phyloP scores from a whole-genome alignment of 768 basidiomycete species.

The Mycena leptocephala region DNA sequence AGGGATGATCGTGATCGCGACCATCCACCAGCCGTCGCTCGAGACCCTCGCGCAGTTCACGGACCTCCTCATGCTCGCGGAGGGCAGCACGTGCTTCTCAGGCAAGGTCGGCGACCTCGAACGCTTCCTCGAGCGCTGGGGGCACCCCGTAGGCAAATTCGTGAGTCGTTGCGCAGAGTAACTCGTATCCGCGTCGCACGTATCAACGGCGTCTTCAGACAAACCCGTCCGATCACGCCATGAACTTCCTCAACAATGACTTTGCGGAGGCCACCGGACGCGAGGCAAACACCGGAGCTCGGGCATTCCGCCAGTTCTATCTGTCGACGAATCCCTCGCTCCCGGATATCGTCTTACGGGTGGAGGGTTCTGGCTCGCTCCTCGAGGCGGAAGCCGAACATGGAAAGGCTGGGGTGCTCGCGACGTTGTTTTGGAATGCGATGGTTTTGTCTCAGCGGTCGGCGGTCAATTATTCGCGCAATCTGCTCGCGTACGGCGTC shows the following conservation, averaged over 20 bases:
- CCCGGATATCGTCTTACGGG: neutral
- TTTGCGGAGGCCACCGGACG: conserved; percentile 47
- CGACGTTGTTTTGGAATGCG: conserved; percentile 58
- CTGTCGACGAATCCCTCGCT: conserved; percentile 37
- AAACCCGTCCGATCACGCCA: conserved; percentile 74
- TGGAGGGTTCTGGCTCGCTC: neutral
- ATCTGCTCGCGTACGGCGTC: conserved; percentile 73
- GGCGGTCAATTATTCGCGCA: conserved; percentile 66
- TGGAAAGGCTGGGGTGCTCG: conserved; percentile 48
- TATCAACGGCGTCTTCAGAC: conserved; percentile 42
- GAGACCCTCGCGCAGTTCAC: conserved; percentile 76
- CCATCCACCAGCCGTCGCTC: conserved; percentile 79
- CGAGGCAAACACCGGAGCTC: conserved; percentile 31
- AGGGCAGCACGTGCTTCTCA: conserved; percentile 62
- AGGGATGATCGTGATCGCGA: conserved; percentile 72
- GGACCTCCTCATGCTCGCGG: conserved; percentile 70
- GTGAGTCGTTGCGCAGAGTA: conserved; percentile 41
- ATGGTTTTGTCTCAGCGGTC: conserved; percentile 65
- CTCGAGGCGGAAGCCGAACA: neutral
- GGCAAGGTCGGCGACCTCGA: conserved; percentile 61
- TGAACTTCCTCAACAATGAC: conserved; percentile 71
- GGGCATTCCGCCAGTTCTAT: conserved; percentile 55
- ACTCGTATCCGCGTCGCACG: neutral
- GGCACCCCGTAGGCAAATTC: conserved; percentile 53
- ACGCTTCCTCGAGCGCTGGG: conserved; percentile 58